Evolutionary conservation across 2,329 filamentous ascomycete species (phyloP).

Genomic region (Trichoderma guizhouense): DNA sequence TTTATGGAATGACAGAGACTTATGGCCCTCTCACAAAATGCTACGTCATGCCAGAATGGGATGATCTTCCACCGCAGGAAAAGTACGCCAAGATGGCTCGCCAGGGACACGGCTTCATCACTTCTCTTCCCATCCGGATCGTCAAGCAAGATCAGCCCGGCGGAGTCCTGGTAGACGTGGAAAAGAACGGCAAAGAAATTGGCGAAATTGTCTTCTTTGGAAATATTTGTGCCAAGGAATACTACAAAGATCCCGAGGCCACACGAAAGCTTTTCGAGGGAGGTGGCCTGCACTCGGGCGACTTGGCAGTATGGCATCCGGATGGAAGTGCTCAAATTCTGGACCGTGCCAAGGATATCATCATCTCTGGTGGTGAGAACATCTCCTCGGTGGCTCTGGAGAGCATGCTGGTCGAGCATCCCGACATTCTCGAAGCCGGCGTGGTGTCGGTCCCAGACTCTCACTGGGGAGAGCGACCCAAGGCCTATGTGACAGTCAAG

Average conservation of each 20-base stretch:
- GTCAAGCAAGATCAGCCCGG: constrained; percentile 74
- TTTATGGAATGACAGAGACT: constrained; percentile 83
- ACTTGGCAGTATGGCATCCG: constrained; percentile 88
- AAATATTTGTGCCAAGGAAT: constrained; percentile 89
- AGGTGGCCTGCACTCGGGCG: constrained; percentile 82
- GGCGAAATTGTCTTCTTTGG: constrained; percentile 74
- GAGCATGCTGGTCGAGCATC: constrained; percentile 82
- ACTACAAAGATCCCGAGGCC: constrained; percentile 85
- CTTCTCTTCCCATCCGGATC: constrained; percentile 74
- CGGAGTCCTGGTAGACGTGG: constrained; percentile 48
- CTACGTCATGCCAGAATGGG: constrained; percentile 83
- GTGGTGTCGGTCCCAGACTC: constrained; percentile 84
- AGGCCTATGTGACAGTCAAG: constrained; percentile 85
- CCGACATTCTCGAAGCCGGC: constrained; percentile 84
- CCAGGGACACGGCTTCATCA: constrained; percentile 89
- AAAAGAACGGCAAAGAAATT: constrained; percentile 47
- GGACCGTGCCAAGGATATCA: constrained; percentile 95
- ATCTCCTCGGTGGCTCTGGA: constrained; percentile 93
- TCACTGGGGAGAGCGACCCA: constrained; percentile 95
- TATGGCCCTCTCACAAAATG: constrained; percentile 96
- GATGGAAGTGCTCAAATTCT: constrained; percentile 90
- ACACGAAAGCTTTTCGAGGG: constrained; percentile 85
- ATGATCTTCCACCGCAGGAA: constrained; percentile 67
- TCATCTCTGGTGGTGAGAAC: constrained; percentile 96
- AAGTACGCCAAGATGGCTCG: constrained; percentile 88